phyloP scores from a whole-genome alignment of 768 basidiomycete species.

The Suillus occidentalis region DNA sequence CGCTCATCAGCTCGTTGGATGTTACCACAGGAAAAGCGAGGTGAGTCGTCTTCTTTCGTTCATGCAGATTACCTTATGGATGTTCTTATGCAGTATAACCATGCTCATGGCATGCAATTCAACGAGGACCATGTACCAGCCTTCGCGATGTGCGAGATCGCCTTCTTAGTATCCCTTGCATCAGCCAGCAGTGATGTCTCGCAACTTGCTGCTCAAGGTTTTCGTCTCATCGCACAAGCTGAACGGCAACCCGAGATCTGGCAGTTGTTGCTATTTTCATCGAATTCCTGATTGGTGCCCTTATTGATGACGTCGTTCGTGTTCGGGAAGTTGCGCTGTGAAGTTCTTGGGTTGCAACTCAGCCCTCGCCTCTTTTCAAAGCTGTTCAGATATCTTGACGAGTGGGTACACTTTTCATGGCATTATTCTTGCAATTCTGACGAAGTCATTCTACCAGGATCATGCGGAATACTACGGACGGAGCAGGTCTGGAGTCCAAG shows the following conservation, averaged over 20 bases:
- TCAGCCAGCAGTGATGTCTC: slow-evolving; percentile 69
- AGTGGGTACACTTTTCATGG: slow-evolving; percentile 47
- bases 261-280: slow-evolving; percentile 69
- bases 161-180: slow-evolving; percentile 68
- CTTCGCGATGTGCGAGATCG: slow-evolving; percentile 69
- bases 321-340: slow-evolving; percentile 79
- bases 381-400: slow-evolving; percentile 70
- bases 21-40: slow-evolving; percentile 49
- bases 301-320: slow-evolving; percentile 61
- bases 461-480: slow-evolving; percentile 50
- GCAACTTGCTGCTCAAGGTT: slow-evolving; percentile 64
- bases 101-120: slow-evolving; percentile 50
- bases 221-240: slow-evolving; percentile 66
- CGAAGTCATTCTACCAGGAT: slow-evolving; percentile 37
- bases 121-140: slow-evolving; percentile 56
- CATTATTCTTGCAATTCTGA: slow-evolving; percentile 1
- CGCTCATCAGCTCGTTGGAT: slow-evolving; percentile 57
- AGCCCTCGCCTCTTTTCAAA: slow-evolving; percentile 66
- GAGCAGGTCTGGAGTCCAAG: slow-evolving; percentile 41
- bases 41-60: slow-evolving; percentile 32
- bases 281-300: slow-evolving; percentile 60
- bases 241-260: slow-evolving; percentile 70
- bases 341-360: slow-evolving; percentile 79
- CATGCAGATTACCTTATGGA: slow-evolving; percentile 8
- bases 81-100: slow-evolving; percentile 33